Evolutionary conservation across 768 basidiomycete species (phyloP), one percentile per base, ranked within the genome.

Genomic region (Boletellus ananiceps): DNA sequence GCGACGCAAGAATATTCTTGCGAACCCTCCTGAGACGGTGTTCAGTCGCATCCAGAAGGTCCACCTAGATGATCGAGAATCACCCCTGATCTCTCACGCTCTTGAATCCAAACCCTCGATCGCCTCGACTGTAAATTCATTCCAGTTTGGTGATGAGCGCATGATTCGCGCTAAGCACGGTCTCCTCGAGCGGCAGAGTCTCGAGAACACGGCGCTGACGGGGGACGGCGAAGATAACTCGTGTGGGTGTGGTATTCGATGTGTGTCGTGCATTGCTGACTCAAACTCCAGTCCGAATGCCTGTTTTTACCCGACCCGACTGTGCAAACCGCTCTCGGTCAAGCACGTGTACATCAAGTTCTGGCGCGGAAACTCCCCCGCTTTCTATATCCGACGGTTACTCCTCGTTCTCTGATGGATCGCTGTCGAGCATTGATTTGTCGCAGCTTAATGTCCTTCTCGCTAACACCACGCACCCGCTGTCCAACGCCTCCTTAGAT

Each of bases 341-440:
- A 0, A 85, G 81, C 50, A 86, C 85, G 0, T 82, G 78, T 57
- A 85, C 84, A 0, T 76, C 74, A 0, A 82, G 79, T 60, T 85
- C 84, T 12, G 86, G 84, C 33, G 72, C 67, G 12, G 84, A 86
- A 11, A 88, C 87, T 0, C 85, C 86, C 5, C 84, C 87, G 0
- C 73, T 88, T 4, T 84, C 84, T 1, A 63, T 75, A 5, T 86
- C 81, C 0, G 86, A 88, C 50, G 80, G 80, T 3, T 84, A 83
- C 1, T 86, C 81, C 2, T 69, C 77, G 0, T 67, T 81, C 40
- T 85, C 83, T 0, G 84, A 81, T 5, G 84, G 83, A 29, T 90
- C 88, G 0, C 80, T 85, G 62, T 88, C 85, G 0, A 88, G 87
- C 67, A 82, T 89, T 48, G 88, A 91, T 63, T 62, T 89, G 2